phyloP scores from a whole-genome alignment of 129 eudicot genomes.

The Helichrysum umbraculigerum region DNA sequence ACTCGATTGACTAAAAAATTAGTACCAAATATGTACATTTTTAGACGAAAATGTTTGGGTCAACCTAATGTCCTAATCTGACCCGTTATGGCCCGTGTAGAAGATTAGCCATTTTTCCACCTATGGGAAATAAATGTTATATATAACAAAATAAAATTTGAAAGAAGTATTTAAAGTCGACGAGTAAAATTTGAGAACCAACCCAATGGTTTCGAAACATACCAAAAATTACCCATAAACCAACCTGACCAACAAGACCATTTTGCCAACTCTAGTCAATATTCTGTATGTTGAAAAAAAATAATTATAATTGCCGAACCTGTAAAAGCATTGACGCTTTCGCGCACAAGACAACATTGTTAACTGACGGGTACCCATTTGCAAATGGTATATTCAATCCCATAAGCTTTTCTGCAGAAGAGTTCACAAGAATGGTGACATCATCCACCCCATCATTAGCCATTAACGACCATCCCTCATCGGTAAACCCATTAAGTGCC shows the following conservation, averaged over 20 bases:
- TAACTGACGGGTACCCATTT: slow-evolving; percentile 67
- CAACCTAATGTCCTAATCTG: no score
- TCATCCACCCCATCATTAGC: slow-evolving; percentile 89
- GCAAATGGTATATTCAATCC: slow-evolving; percentile 62
- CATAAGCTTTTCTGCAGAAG: slow-evolving; percentile 88
- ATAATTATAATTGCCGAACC: slow-evolving; percentile 41
- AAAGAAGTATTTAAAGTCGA: background rate
- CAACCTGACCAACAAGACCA: background rate
- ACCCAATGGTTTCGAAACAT: background rate
- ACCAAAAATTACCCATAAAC: background rate
- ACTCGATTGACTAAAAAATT: no score
- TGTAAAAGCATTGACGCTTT: slow-evolving; percentile 98
- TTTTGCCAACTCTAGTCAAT: background rate
- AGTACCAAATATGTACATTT: no score
- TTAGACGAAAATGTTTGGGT: no score
- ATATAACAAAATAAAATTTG: background rate
- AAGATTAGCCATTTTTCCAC: no score
- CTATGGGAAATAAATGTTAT: no score
- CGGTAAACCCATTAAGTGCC: slow-evolving; percentile 80
- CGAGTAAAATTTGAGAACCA: background rate
- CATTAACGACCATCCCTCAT: slow-evolving; percentile 95
- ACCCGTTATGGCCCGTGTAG: no score
- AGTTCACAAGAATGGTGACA: slow-evolving; percentile 78
- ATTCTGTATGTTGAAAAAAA: background rate
- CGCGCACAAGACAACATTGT: slow-evolving; percentile 70